phyloP scores from a whole-genome alignment of 208 protist genomes.

The Trypanosoma theileri region DNA sequence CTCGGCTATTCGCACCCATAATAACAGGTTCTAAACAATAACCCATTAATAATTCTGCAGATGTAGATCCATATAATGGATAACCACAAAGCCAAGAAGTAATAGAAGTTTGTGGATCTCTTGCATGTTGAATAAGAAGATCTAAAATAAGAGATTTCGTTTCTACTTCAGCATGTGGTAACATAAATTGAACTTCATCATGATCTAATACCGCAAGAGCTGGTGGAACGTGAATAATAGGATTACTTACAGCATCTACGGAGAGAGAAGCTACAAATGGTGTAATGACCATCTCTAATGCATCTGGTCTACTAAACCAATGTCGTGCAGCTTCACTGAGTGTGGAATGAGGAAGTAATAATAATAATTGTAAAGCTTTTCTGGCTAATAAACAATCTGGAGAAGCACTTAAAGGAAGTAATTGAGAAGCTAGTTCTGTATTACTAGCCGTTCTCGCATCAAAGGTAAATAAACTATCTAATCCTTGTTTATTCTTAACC shows the following conservation, averaged over 20 bases:
- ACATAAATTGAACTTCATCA: slow-evolving; percentile 31
- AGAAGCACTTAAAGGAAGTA: slow-evolving; percentile 49
- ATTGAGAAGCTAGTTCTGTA: slow-evolving; percentile 49
- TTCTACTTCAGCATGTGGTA: slow-evolving; percentile 31
- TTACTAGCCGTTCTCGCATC: slow-evolving; percentile 68
- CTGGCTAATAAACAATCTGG: slow-evolving; percentile 56
- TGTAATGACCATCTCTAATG: slow-evolving; percentile 38
- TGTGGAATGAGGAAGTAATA: slow-evolving; percentile 54
- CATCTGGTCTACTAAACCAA: slow-evolving; percentile 42
- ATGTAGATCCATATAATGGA: slow-evolving; percentile 24
- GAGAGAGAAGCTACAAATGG: slow-evolving; percentile 30
- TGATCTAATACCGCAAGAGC: slow-evolving; percentile 69
- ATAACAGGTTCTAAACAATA: slow-evolving; percentile 63
- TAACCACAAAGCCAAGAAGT: slow-evolving; percentile 36
- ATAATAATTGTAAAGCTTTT: slow-evolving; percentile 60
- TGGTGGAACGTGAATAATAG: slow-evolving; percentile 54
- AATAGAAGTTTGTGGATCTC: slow-evolving; percentile 24
- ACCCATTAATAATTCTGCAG: slow-evolving; percentile 17
- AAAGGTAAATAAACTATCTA: slow-evolving; percentile 67
- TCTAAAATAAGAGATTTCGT: slow-evolving; percentile 79
- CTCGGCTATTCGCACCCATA: slow-evolving; percentile 44
- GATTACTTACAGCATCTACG: slow-evolving; percentile 18
- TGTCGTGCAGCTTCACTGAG: slow-evolving; percentile 52
- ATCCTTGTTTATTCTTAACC: slow-evolving; percentile 44
- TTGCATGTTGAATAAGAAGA: slow-evolving; percentile 73